Percentiles rank a stretch among this genome's conserved stretches.
phyloP scores from a whole-genome alignment of 768 basidiomycete genomes.

The Amanita pseudoporphyria region DNA sequence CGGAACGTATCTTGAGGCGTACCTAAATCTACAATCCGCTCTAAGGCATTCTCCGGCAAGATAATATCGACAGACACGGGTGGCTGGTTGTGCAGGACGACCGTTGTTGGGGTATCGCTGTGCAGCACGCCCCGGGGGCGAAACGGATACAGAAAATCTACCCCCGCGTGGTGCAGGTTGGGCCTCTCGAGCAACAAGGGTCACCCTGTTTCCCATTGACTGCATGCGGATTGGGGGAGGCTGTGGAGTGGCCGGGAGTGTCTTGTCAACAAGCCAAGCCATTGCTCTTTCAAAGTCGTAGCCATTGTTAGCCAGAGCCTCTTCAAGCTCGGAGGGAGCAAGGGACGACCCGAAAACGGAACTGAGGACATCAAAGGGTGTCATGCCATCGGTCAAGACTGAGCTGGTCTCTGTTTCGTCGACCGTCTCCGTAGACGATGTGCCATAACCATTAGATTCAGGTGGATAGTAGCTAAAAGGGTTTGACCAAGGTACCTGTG shows the following conservation, averaged over 20 bases:
- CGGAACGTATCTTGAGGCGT: constrained; percentile 20
- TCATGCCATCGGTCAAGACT: constrained; percentile 85
- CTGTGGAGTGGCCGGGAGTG: constrained; percentile 37
- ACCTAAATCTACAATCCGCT: constrained; percentile 98
- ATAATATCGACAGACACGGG: constrained; percentile 92
- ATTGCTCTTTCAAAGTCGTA: constrained; percentile 97
- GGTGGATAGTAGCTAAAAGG: constrained; percentile 12
- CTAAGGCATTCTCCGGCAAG: constrained; percentile 92
- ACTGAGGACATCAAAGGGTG: constrained; percentile 91
- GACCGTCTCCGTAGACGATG: constrained; percentile 15
- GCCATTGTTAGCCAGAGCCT: constrained; percentile 77
- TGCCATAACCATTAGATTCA: constrained; percentile 13
- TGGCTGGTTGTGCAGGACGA: constrained; percentile 49
- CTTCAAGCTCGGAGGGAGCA: constrained; percentile 86
- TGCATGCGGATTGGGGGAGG: constrained; percentile 43
- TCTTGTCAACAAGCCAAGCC: constrained; percentile 85
- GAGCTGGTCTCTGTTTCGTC: constrained; percentile 35
- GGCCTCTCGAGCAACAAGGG: constrained; percentile 51
- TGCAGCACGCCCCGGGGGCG: constrained; percentile 20
- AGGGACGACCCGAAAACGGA: constrained; percentile 91
- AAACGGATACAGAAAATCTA: constrained; percentile 21
- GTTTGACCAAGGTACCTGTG: constrained; percentile 17
- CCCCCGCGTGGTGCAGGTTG: constrained; percentile 29
- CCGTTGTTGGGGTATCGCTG: constrained; percentile 40
- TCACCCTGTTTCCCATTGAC: constrained; percentile 58